phyloP scores from a whole-genome alignment of 1,284 basidiomycete species.

The Malassezia slooffiae region DNA sequence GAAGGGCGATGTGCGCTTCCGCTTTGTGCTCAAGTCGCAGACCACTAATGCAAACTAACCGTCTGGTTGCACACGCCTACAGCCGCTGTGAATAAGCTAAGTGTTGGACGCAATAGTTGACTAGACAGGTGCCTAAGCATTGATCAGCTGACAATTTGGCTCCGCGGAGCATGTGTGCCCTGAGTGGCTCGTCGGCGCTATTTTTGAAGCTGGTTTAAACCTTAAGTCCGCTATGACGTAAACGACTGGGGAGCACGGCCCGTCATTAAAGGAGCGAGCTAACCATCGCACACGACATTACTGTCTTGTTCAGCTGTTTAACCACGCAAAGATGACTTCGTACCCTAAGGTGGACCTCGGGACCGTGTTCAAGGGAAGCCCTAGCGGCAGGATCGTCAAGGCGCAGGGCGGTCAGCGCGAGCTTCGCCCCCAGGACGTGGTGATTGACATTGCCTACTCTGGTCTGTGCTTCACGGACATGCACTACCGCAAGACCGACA shows the following conservation, averaged over 20 bases:
- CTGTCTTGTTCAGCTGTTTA: not conserved
- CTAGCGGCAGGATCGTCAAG: slow-evolving; percentile 32
- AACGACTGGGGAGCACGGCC: too few species aligned
- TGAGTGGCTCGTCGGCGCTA: too few species aligned
- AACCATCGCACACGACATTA: slow-evolving; percentile 7
- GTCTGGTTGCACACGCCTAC: too few species aligned
- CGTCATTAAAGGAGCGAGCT: too few species aligned
- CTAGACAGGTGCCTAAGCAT: too few species aligned
- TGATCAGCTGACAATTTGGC: too few species aligned
- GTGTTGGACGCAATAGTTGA: too few species aligned
- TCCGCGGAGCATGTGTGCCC: too few species aligned
- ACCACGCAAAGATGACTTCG: slow-evolving; percentile 14
- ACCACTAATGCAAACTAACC: too few species aligned
- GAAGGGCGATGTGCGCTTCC: slow-evolving; percentile 38
- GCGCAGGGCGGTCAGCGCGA: slow-evolving; percentile 18
- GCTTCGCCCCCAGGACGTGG: slow-evolving; percentile 25
- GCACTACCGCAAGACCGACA: slow-evolving; percentile 28
- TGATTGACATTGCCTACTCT: slow-evolving; percentile 40
- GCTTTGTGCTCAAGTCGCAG: slow-evolving; percentile 38
- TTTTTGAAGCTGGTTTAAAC: too few species aligned
- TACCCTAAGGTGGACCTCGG: slow-evolving; percentile 20
- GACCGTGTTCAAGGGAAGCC: slow-evolving; percentile 35
- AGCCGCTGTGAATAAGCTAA: too few species aligned
- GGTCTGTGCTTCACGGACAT: slow-evolving; percentile 40
- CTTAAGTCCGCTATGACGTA: too few species aligned